phyloP scores from a whole-genome alignment of 2,329 filamentous ascomycete species.

The Colletotrichum sansevieriae region DNA sequence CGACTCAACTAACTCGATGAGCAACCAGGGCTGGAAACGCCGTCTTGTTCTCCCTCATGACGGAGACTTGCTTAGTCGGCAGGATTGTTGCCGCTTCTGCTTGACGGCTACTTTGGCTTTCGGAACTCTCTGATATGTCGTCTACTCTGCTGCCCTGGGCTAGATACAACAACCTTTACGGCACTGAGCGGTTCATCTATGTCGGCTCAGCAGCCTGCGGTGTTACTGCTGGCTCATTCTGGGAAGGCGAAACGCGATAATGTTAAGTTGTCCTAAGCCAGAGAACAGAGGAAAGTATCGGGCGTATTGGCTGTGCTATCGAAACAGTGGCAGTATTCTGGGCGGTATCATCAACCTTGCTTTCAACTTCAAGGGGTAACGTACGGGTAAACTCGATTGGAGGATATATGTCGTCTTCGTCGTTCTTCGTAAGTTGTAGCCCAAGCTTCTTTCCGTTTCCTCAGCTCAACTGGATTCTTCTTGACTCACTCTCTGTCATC shows the following conservation, averaged over 20 bases:
- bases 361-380: slow-evolving; percentile 51
- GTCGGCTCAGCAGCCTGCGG: slow-evolving; percentile 46
- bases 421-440: slow-evolving; percentile 38
- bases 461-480: background rate
- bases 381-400: slow-evolving; percentile 46
- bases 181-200: slow-evolving; percentile 44
- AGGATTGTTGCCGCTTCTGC: slow-evolving; percentile 50
- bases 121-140: slow-evolving; percentile 51
- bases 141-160: slow-evolving; percentile 50
- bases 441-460: background rate
- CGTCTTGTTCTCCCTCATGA: no score
- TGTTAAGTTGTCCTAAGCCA: slow-evolving; percentile 44
- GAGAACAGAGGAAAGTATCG: slow-evolving; percentile 39
- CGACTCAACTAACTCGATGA: no score
- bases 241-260: slow-evolving; percentile 47
- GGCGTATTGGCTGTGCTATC: slow-evolving; percentile 44
- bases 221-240: slow-evolving; percentile 45
- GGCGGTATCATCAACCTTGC: slow-evolving; percentile 61
- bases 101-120: slow-evolving; percentile 50
- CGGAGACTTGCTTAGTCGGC: slow-evolving; percentile 50
- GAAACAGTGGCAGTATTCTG: slow-evolving; percentile 49
- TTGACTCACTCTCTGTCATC: background rate
- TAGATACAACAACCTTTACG: slow-evolving; percentile 53
- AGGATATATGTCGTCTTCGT: slow-evolving; percentile 48
- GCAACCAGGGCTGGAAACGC: no score